phyloP scores from a whole-genome alignment of 2,329 filamentous ascomycete species.

The Cercospora nicotianae region DNA sequence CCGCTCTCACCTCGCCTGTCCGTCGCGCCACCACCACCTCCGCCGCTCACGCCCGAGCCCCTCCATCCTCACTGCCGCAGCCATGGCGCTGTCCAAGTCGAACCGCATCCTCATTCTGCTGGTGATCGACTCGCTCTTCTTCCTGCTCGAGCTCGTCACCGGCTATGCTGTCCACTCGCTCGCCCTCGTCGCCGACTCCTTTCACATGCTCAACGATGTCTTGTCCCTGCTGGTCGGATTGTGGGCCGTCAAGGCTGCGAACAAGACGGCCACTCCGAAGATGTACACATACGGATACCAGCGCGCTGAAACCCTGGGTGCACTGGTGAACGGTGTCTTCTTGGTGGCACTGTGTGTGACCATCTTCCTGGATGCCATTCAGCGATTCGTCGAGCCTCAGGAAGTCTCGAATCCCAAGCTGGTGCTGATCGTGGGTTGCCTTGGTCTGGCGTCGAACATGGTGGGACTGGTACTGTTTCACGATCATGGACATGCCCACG shows the following conservation, averaged over 20 bases:
- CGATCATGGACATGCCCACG: constrained; percentile 85
- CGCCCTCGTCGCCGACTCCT: constrained; percentile 92
- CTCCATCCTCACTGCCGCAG: constrained; percentile 20
- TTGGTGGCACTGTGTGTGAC: constrained; percentile 93
- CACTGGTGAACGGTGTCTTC: constrained; percentile 96
- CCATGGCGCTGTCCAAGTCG: constrained; percentile 87
- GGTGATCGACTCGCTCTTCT: constrained; percentile 84
- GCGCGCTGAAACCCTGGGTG: constrained; percentile 92
- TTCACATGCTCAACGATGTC: constrained; percentile 99
- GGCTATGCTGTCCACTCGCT: constrained; percentile 88
- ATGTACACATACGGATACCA: constrained; percentile 98
- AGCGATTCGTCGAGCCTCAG: constrained; percentile 87
- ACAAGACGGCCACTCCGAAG: constrained; percentile 65
- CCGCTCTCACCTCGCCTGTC: not conserved
- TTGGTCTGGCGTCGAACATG: constrained; percentile 84
- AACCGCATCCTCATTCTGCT: constrained; percentile 91
- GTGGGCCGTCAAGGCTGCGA: constrained; percentile 91
- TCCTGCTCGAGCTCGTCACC: constrained; percentile 80
- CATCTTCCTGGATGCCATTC: constrained; percentile 92
- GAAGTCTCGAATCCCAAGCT: constrained; percentile 81
- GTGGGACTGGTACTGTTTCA: constrained; percentile 88
- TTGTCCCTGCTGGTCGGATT: constrained; percentile 88
- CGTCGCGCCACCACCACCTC: constrained; percentile 1
- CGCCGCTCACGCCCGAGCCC: not conserved
- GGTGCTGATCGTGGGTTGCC: constrained; percentile 83